These are phyloP conservation scores for Saitozyma sp. DNA, from an alignment of 768 basidiomycete species.

Conservation along the genomic window DNA sequence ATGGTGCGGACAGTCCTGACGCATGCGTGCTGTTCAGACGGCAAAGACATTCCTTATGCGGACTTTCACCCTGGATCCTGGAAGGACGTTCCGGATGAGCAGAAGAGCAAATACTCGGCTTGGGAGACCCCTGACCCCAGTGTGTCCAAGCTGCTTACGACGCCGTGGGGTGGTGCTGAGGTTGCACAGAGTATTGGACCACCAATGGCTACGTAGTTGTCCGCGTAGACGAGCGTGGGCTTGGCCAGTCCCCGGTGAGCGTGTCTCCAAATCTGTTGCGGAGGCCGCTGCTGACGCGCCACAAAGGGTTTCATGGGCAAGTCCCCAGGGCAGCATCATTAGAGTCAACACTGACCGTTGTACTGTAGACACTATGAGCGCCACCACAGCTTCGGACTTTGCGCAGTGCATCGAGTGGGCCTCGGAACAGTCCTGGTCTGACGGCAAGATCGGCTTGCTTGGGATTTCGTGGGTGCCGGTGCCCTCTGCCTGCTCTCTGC, in stretches of 20 bases:
- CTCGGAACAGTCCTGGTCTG: slow-evolving; percentile 38
- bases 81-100: slow-evolving; percentile 25
- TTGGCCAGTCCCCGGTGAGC: slow-evolving; percentile 31
- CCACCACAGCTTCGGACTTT: slow-evolving; percentile 39
- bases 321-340: too few relatives aligned
- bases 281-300: too few relatives aligned
- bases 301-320: too few relatives aligned
- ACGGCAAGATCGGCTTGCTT: slow-evolving; percentile 38
- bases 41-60: slow-evolving; percentile 29
- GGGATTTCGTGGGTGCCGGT: slow-evolving; percentile 41
- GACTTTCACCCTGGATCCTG: slow-evolving; percentile 29
- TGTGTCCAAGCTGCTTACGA: too few relatives aligned
- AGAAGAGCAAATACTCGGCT: slow-evolving; percentile 29
- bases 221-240: slow-evolving; percentile 43
- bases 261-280: too few relatives aligned
- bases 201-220: slow-evolving; percentile 41
- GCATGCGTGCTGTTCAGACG: slow-evolving; percentile 20
- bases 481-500: too few relatives aligned
- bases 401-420: slow-evolving; percentile 45
- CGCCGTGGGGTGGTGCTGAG: too few relatives aligned
- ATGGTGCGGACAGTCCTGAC: neutral
- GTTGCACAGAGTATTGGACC: slow-evolving; percentile 42
- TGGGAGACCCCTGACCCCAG: slow-evolving; percentile 42
- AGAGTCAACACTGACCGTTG: too few relatives aligned
- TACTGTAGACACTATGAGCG: slow-evolving; percentile 27